phyloP scores from a whole-genome alignment of 1,284 basidiomycete genomes.

The Mycena sp. region DNA sequence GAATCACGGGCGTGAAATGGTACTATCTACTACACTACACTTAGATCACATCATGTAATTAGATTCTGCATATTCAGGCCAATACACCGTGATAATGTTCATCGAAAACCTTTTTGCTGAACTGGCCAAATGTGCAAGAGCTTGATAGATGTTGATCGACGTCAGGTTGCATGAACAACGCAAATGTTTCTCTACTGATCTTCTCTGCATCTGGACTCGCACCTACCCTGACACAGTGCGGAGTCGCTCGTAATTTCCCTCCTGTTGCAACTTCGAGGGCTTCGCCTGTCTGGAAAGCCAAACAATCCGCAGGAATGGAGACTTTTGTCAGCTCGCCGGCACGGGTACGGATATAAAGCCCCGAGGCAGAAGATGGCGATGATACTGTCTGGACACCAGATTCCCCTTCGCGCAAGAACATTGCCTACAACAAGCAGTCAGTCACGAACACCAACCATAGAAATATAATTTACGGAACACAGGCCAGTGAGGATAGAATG shows the following conservation, averaged over 20 bases:
- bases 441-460: conserved; percentile 37
- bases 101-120: conserved; percentile 84
- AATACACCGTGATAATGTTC: conserved; percentile 70
- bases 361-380: conserved; percentile 78
- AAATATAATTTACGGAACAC: conserved; percentile 68
- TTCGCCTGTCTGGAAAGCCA: conserved; percentile 95
- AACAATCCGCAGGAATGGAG: conserved; percentile 80
- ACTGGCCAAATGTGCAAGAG: conserved; percentile 85
- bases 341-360: conserved; percentile 90
- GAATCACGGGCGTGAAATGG: conserved; percentile 12
- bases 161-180: conserved; percentile 94
- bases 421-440: conserved; percentile 64
- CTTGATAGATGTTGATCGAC: conserved; percentile 77
- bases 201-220: conserved; percentile 48
- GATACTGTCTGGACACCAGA: conserved; percentile 56
- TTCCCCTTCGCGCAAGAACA: conserved; percentile 70
- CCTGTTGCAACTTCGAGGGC: conserved; percentile 88
- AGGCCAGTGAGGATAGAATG: conserved; percentile 91
- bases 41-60: conserved; percentile 31
- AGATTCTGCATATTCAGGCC: conserved; percentile 16
- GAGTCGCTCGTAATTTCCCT: conserved; percentile 82
- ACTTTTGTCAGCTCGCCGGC: conserved; percentile 82
- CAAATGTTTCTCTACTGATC: conserved; percentile 86
- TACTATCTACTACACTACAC: not conserved
- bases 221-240: conserved; percentile 88